phyloP scores from a whole-genome alignment of 2,329 filamentous ascomycete species.

The Ophiostoma ulmi region DNA sequence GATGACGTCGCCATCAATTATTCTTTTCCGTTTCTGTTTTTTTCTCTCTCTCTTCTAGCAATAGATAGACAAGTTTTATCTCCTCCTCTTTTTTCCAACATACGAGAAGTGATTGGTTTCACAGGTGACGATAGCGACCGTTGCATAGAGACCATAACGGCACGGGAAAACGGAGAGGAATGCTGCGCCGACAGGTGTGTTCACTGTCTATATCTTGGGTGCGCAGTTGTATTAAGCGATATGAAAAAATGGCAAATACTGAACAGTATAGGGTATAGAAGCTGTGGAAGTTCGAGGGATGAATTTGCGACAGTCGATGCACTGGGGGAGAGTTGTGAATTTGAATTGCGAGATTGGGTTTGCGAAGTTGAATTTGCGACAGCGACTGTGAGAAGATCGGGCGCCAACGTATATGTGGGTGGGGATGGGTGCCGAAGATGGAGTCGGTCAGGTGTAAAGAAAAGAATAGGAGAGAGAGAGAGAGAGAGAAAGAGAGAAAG shows the following conservation, averaged over 20 bases:
- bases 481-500: neutral
- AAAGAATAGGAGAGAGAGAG: neutral
- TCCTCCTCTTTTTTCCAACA: neutral
- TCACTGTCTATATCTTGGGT: neutral
- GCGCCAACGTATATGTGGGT: conserved; percentile 4
- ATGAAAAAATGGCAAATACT: neutral
- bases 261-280: neutral
- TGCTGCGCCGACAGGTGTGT: neutral
- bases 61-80: neutral
- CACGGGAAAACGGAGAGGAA: neutral
- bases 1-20: neutral
- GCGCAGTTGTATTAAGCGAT: neutral
- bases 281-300: neutral
- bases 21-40: neutral
- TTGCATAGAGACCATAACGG: conserved; percentile 57
- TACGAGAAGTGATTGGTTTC: conserved; percentile 47
- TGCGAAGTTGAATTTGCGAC: conserved; percentile 7
- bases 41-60: neutral
- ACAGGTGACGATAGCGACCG: conserved; percentile 59
- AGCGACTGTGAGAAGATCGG: neutral
- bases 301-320: neutral
- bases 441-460: neutral
- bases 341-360: neutral
- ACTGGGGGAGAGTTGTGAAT: neutral
- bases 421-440: conserved; percentile 2